phyloP scores from a whole-genome alignment of 805 yeast genomes.

The Candida ascalaphidarum region DNA sequence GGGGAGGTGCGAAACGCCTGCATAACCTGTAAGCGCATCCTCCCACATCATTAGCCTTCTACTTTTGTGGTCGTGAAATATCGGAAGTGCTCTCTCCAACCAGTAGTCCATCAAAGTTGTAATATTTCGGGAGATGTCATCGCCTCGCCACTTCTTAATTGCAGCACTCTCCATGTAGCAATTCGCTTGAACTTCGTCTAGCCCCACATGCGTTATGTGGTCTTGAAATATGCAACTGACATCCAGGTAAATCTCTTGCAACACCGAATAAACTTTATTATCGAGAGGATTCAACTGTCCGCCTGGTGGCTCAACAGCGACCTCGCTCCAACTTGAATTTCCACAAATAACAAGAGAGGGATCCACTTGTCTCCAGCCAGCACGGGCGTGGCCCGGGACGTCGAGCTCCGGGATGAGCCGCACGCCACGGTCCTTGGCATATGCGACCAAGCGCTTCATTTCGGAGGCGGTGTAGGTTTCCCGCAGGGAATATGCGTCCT shows the following conservation, averaged over 20 bases:
- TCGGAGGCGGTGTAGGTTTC: slow-evolving; percentile 21
- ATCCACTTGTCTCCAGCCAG: slow-evolving; percentile 29
- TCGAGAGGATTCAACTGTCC: slow-evolving; percentile 31
- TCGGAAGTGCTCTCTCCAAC: slow-evolving; percentile 25
- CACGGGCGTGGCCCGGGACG: slow-evolving; percentile 32
- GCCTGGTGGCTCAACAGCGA: slow-evolving; percentile 31
- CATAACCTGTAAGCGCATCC: slow-evolving; percentile 17
- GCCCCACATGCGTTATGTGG: slow-evolving; percentile 33
- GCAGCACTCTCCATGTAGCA: slow-evolving; percentile 24
- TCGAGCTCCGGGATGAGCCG: slow-evolving; percentile 35
- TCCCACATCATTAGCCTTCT: slow-evolving; percentile 34
- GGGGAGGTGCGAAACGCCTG: slow-evolving; percentile 18
- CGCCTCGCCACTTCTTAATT: slow-evolving; percentile 20
- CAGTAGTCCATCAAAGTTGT: slow-evolving; percentile 23
- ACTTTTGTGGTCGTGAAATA: slow-evolving; percentile 13
- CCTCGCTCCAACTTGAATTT: slow-evolving; percentile 15
- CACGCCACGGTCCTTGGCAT: slow-evolving; percentile 28
- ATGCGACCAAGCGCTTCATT: slow-evolving; percentile 16
- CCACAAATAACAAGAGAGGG: slow-evolving; percentile 21
- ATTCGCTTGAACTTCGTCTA: slow-evolving; percentile 24
- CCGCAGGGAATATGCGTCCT: slow-evolving; percentile 25
- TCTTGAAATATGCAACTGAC: slow-evolving; percentile 22
- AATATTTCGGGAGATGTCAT: slow-evolving; percentile 7
- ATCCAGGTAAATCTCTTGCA: slow-evolving; percentile 24
- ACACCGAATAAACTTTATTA: slow-evolving; percentile 21